Evolutionary conservation across 441 rosid species (phyloP).

Genomic region (Bocquillonia castaneifolia): DNA sequence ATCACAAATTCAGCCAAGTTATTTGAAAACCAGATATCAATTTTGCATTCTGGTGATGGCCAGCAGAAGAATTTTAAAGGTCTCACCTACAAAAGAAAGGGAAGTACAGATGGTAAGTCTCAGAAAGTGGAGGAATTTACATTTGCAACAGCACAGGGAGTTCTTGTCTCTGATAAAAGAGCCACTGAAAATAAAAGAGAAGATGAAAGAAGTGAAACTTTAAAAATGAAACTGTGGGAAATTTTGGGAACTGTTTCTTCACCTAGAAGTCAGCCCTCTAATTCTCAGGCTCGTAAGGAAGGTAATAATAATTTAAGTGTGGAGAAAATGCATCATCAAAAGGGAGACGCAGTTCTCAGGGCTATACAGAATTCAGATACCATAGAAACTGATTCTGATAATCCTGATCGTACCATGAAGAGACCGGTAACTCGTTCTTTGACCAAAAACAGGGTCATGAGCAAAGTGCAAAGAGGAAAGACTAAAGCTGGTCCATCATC

Average conservation of each 20-base stretch:
- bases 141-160: slow-evolving; percentile 38
- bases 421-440: slow-evolving; percentile 63
- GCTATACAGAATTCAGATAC: slow-evolving; percentile 59
- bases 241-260: slow-evolving; percentile 65
- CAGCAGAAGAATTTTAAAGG: slow-evolving; percentile 32
- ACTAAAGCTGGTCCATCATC: slow-evolving; percentile 35
- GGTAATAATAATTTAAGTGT: slow-evolving; percentile 33
- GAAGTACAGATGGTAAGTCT: slow-evolving; percentile 31
- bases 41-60: slow-evolving; percentile 33
- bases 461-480: slow-evolving; percentile 28
- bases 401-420: slow-evolving; percentile 41
- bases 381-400: slow-evolving; percentile 74
- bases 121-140: slow-evolving; percentile 45
- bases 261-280: slow-evolving; percentile 46
- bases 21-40: slow-evolving; percentile 33
- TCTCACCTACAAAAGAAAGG: slow-evolving; percentile 36
- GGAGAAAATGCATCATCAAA: slow-evolving; percentile 27
- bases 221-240: slow-evolving; percentile 76
- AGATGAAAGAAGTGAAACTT: slow-evolving; percentile 45
- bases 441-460: slow-evolving; percentile 36
- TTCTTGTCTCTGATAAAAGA: slow-evolving; percentile 30
- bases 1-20: slow-evolving; percentile 28
- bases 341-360: slow-evolving; percentile 31
- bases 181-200: slow-evolving; percentile 33
- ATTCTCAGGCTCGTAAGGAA: slow-evolving; percentile 35